These are phyloP conservation scores for Phlebopus sp. DNA, from an alignment of 1,284 basidiomycete species.

Conservation along the genomic window DNA sequence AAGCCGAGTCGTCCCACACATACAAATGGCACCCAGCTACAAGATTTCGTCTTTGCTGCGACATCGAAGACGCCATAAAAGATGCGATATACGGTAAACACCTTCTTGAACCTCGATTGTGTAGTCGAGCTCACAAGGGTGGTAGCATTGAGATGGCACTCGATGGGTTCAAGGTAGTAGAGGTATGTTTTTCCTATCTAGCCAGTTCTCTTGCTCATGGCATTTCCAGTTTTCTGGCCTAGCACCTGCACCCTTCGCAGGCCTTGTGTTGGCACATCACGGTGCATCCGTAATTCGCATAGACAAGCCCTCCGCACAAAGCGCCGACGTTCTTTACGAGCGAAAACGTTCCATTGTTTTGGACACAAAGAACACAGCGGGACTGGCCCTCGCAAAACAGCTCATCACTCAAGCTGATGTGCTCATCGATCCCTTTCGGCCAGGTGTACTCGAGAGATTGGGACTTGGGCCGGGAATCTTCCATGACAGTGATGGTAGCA, in stretches of 20 bases:
- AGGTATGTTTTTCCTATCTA: conserved; percentile 38
- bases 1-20: no score
- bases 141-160: conserved; percentile 47
- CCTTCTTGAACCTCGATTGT: no score
- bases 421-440: conserved; percentile 80
- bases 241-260: conserved; percentile 79
- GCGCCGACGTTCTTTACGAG: conserved; percentile 58
- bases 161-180: conserved; percentile 53
- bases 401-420: conserved; percentile 72
- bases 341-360: conserved; percentile 74
- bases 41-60: no score
- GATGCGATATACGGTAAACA: no score
- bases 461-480: conserved; percentile 78
- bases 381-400: conserved; percentile 54
- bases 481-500: conserved; percentile 41
- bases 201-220: neutral
- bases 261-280: conserved; percentile 78
- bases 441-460: conserved; percentile 78
- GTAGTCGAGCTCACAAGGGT: no score
- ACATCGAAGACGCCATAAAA: no score
- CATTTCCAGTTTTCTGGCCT: conserved; percentile 72
- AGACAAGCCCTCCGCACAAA: conserved; percentile 52
- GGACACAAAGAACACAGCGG: conserved; percentile 60
- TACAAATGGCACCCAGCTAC: no score
- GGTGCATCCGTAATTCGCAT: conserved; percentile 78